Conservation (phyloP, 169 alveolate species). For the Babesia microti region DNA sequence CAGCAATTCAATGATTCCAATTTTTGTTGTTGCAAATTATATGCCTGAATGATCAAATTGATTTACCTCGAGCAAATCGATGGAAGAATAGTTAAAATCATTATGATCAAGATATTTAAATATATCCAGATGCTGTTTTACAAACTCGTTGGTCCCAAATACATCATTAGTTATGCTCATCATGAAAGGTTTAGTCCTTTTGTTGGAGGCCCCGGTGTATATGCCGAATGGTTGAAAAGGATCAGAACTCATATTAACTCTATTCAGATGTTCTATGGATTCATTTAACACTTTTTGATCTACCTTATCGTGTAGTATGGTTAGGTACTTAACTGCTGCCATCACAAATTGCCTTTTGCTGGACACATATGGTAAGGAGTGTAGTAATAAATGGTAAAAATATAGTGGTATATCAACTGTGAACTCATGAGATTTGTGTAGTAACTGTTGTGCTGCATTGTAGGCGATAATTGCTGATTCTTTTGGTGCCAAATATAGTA, state of each 20-base stretch:
- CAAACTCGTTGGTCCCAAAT: too few relatives aligned
- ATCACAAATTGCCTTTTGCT: slow-evolving; percentile 28
- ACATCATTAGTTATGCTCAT: too few relatives aligned
- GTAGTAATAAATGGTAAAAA: slow-evolving; percentile 3
- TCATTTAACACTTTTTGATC: neutral
- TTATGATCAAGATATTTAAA: too few relatives aligned
- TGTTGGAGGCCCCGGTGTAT: too few relatives aligned
- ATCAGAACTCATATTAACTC: too few relatives aligned
- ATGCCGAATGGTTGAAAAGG: too few relatives aligned
- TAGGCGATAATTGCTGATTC: slow-evolving; percentile 19
- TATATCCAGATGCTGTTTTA: too few relatives aligned
- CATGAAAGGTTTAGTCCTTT: too few relatives aligned
- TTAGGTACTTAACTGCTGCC: slow-evolving; percentile 13
- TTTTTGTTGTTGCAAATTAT: neutral
- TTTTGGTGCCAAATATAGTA: slow-evolving; percentile 9
- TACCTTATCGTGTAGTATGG: slow-evolving; percentile 3
- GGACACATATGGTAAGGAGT: slow-evolving; percentile 12
- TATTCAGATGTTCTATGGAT: slow-evolving; percentile 5
- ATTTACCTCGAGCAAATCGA: too few relatives aligned
- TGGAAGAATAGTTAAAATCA: too few relatives aligned
- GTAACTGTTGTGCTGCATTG: slow-evolving; percentile 7
- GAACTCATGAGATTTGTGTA: slow-evolving; percentile 4
- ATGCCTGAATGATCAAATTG: slow-evolving; percentile 1
- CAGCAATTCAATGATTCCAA: neutral
- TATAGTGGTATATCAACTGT: slow-evolving; percentile 3